Conservation (phyloP, 352 stramenopile species). For the Aphanomyces astaci region DNA sequence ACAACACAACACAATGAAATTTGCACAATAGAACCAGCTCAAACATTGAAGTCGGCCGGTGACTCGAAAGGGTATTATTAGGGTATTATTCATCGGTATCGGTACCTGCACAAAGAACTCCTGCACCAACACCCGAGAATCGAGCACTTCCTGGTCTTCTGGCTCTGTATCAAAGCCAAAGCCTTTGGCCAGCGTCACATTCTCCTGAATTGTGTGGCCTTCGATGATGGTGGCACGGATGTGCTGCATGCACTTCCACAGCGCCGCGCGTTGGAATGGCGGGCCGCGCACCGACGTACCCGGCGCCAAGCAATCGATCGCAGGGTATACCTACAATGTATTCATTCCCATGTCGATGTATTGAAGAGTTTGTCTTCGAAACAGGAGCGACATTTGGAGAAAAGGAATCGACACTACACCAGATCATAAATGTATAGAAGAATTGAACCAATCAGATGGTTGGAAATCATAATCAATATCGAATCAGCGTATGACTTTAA, state of each 20-base stretch:
- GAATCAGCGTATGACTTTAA: too few species aligned
- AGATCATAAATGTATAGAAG: too few species aligned
- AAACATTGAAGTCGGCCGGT: too few species aligned
- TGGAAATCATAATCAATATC: too few species aligned
- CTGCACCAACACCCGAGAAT: conserved; percentile 58
- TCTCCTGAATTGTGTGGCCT: conserved; percentile 45
- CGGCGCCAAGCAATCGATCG: conserved; percentile 53
- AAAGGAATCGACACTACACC: too few species aligned
- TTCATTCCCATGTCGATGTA: neutral
- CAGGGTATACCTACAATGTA: conserved; percentile 36
- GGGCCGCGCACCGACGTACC: conserved; percentile 56
- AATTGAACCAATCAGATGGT: too few species aligned
- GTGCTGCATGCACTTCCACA: conserved; percentile 56
- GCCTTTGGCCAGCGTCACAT: conserved; percentile 45
- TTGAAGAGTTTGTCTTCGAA: neutral
- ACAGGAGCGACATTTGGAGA: too few species aligned
- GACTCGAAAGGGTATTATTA: too few species aligned
- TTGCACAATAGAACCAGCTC: too few species aligned
- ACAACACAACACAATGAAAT: too few species aligned
- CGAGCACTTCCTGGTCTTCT: conserved; percentile 56
- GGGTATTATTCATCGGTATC: too few species aligned
- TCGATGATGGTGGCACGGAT: conserved; percentile 59
- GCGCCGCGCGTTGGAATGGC: conserved; percentile 64
- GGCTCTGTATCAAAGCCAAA: conserved; percentile 73
- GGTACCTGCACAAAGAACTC: conserved; percentile 62